phyloP scores from a whole-genome alignment of 2,329 filamentous ascomycete genomes.

The Talaromyces piceae region DNA sequence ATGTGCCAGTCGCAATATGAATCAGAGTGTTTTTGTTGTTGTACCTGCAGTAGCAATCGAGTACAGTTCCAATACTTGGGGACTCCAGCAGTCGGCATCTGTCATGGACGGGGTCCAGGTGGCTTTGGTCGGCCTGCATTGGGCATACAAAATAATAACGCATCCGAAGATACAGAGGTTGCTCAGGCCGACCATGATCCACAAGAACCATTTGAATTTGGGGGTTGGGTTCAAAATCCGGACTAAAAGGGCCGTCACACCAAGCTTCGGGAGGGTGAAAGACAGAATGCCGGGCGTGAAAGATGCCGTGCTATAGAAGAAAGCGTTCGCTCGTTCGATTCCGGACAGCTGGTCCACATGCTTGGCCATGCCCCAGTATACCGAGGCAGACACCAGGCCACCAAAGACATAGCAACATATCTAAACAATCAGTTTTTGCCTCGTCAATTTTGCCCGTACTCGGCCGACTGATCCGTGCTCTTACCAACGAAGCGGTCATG shows the following conservation, averaged over 20 bases:
- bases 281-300: conserved; percentile 24
- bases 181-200: conserved; percentile 24
- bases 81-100: conserved; percentile 29
- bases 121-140: conserved; percentile 34
- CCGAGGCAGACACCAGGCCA: conserved; percentile 5
- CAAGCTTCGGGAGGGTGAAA: conserved; percentile 24
- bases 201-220: conserved; percentile 15
- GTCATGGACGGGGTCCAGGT: conserved; percentile 31
- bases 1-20: background rate
- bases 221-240: conserved; percentile 21
- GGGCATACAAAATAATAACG: conserved; percentile 37
- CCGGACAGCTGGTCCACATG: conserved; percentile 15
- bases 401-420: conserved; percentile 8
- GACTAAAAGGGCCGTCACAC: conserved; percentile 20
- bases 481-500: conserved; percentile 9
- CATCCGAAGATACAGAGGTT: conserved; percentile 26
- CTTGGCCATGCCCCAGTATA: conserved; percentile 6
- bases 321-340: conserved; percentile 13
- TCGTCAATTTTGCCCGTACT: too few relatives aligned
- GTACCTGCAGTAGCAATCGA: conserved; percentile 35
- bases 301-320: conserved; percentile 19
- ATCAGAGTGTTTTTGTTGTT: conserved; percentile 7
- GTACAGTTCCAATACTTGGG: conserved; percentile 32
- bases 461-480: too few relatives aligned
- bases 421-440: background rate